These are phyloP conservation scores for Mycena latifolia DNA, from an alignment of 768 basidiomycete genomes.

Conservation along the genomic window DNA sequence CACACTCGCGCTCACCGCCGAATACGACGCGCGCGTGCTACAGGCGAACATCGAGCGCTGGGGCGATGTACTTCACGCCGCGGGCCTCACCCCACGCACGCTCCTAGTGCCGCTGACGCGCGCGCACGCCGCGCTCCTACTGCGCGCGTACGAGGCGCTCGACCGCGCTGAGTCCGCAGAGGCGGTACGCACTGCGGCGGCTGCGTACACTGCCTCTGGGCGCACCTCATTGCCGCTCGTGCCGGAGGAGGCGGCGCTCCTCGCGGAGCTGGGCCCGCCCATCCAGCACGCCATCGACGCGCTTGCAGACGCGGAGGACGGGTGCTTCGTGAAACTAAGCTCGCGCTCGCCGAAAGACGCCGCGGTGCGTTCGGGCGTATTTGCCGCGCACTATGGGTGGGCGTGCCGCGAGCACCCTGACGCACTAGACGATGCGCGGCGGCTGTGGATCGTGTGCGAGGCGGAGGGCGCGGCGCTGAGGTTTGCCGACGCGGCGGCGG, in stretches of 20 bases:
- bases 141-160: constrained; percentile 26
- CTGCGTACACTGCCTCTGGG: constrained; percentile 5
- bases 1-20: constrained; percentile 14
- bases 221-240: background rate
- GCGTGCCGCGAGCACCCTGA: background rate
- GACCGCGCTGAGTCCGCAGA: constrained; percentile 7
- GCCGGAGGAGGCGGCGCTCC: constrained; percentile 15
- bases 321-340: constrained; percentile 38
- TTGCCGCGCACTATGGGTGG: constrained; percentile 26
- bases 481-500: constrained; percentile 27
- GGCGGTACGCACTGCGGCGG: constrained; percentile 13
- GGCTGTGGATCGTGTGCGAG: constrained; percentile 31
- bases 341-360: constrained; percentile 38
- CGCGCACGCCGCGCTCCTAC: constrained; percentile 21
- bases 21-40: constrained; percentile 32
- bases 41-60: constrained; percentile 36
- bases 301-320: background rate
- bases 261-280: constrained; percentile 4
- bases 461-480: constrained; percentile 31
- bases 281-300: constrained; percentile 28
- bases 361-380: constrained; percentile 35
- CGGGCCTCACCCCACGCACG: constrained; percentile 21
- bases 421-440: constrained; percentile 17
- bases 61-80: constrained; percentile 16
- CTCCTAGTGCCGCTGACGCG: constrained; percentile 25